Base-by-base conservation (phyloP, 305 asterid genomes). In the Fraxinus angustifolia region DNA sequence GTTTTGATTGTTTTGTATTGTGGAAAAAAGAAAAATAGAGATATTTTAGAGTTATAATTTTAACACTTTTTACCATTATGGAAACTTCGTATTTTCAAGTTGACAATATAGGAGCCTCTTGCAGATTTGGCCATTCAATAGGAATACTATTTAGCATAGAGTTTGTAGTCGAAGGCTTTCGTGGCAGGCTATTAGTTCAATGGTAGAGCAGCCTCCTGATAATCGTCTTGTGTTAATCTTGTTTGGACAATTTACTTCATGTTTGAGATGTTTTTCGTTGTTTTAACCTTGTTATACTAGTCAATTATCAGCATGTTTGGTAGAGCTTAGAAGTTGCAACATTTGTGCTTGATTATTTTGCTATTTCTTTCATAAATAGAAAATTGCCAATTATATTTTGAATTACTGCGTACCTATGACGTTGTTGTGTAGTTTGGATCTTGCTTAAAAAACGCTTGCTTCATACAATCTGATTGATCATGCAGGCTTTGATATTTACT, bases 401-500 rank as follows among this genome's bases (percentile, higher is more conserved):
- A 56, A 56, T 56, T 17, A 56, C 28, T 56, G 67, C 28, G 0
- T 56, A 28, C 3, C 67, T 56, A 17, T 17, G 11, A 56, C 4
- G 26, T 17, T 56, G 67, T 56, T 56, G 67, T 19, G 67, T 7
- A 17, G 28, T 58, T 58, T 58, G 68, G 68, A 17, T 58, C 30
- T 58, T 50, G 62, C 62, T 50, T 50, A 50, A 50, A 50, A n/a
- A 50, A 50, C 2, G 23, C 21, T 50, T 6, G 68, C 68, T 19
- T 58, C 76, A 70, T 77, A 72, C 73, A 40, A 75, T 48, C 58
- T 30, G 65, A 53, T 73, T 74, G 23, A 30, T 75, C 8, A 53
- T 85, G 86, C 90, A 87, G 90, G 88, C 90, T 81, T 83, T 85
- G 80, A 81, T 87, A 78, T 83, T 79, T 83, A 81, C 88, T 8